Evolutionary conservation across 495 filamentous ascomycete genomes (phyloP), one percentile per base, ranked within the genome.

Genomic region (Annulohypoxylon bovei): DNA sequence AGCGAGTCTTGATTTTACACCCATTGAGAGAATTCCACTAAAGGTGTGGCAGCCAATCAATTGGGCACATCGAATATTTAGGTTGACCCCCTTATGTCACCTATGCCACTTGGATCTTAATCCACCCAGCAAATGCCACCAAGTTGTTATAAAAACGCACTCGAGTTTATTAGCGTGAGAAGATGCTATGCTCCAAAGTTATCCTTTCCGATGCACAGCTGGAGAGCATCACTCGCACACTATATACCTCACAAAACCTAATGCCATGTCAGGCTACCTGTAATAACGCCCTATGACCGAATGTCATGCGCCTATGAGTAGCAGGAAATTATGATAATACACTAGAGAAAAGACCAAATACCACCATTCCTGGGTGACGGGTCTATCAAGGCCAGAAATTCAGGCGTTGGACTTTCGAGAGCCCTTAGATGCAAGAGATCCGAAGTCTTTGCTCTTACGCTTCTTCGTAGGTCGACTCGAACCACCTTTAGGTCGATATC

Each of bases 401-500:
- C 42, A 77, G 35, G 49, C 35, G 1, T 57, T 49, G 1, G 72
- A 77, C 52, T 75, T 77, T 32, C 72, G 70, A 3, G 57, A 65
- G 9, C 64, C 42, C 30, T 77, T 77, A 3, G 64, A 37, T 30
- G 66, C 59, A 25, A 68, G 57, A 25, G 61, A 68, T 1, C 49
- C 64, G 23, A 73, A 22, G 2, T 77, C 77, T 67, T 84, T 81
- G 40, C 80, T 80, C 78, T 81, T 82, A 25, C 81, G 74, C 83
- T 92, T 93, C 82, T 90, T 89, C 22, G 81, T 83, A 0, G 87
- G 81, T 53, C 90, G 83, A 59, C 84, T 89, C 0, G 78, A 78
- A 1, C 82, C 82, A 0, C 89, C 89, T 76, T 93, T 93, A 2
- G 90, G 88, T 68, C 90, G 79, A 72, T 93, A 93, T 8, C 88